Conservation (phyloP, 495 filamentous ascomycete species). For the Penicillium herquei region DNA sequence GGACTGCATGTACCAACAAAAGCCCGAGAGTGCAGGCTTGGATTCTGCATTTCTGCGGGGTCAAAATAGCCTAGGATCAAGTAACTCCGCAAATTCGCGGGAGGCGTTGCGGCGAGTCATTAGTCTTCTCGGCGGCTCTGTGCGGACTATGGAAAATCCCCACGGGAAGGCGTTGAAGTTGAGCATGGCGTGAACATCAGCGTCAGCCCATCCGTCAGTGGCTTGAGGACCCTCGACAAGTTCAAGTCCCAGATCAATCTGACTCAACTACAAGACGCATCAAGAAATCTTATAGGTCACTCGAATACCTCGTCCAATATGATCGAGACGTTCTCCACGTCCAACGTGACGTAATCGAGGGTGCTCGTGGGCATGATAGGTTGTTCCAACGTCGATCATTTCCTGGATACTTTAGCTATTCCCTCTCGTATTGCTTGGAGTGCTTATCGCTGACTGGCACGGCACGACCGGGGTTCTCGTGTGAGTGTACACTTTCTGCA, state of each 20-base stretch:
- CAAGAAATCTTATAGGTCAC: not conserved
- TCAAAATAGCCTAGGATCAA: not conserved
- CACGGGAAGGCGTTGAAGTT: not conserved
- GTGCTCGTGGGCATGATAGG: conserved; percentile 9
- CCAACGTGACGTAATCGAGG: conserved; percentile 11
- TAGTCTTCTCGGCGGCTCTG: not conserved
- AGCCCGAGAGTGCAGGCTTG: too few relatives aligned
- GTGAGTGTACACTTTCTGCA: not conserved
- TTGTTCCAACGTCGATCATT: conserved; percentile 8
- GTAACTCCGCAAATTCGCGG: not conserved
- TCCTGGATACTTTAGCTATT: not conserved
- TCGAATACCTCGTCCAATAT: not conserved
- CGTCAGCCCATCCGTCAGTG: not conserved
- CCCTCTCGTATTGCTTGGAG: conserved; percentile 9
- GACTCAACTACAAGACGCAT: not conserved
- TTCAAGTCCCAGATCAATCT: not conserved
- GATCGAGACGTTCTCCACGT: not conserved
- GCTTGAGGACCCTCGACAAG: not conserved
- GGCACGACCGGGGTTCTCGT: not conserved
- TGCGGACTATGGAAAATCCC: not conserved
- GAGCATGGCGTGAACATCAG: not conserved
- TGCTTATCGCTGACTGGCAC: conserved; percentile 2
- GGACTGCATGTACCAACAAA: too few relatives aligned
- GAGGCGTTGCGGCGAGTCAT: not conserved
- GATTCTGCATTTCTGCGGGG: too few relatives aligned